Conservation (phyloP, 73 alveolate species). For the Paramecium caudatum region DNA sequence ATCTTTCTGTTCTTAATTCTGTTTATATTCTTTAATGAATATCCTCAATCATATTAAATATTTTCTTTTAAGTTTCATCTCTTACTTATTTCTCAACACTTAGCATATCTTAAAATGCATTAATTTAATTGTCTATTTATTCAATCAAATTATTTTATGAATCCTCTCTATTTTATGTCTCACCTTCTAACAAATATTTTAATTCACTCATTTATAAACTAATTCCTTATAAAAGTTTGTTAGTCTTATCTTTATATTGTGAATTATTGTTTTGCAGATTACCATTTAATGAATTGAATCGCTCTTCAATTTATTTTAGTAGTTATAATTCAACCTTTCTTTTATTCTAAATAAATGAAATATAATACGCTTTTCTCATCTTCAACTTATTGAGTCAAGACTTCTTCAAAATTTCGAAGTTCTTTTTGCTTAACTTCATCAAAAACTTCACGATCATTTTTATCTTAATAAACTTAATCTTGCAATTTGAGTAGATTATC, state of each 20-base stretch:
- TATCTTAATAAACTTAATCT: slow-evolving; percentile 62
- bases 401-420: slow-evolving; percentile 3
- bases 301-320: slow-evolving; percentile 49
- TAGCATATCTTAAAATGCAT: slow-evolving; percentile 41
- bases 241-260: slow-evolving; percentile 8
- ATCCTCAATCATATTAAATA: slow-evolving; percentile 58
- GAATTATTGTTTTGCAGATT: background rate
- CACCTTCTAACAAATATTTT: slow-evolving; percentile 35
- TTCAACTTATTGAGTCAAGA: background rate
- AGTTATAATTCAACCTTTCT: slow-evolving; percentile 44
- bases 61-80: slow-evolving; percentile 65
- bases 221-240: slow-evolving; percentile 11
- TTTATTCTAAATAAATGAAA: slow-evolving; percentile 47
- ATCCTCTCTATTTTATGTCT: slow-evolving; percentile 54
- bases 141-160: slow-evolving; percentile 42
- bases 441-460: slow-evolving; percentile 33
- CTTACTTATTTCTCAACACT: slow-evolving; percentile 41
- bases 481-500: slow-evolving; percentile 26
- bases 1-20: slow-evolving; percentile 39
- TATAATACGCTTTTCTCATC: slow-evolving; percentile 51
- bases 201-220: slow-evolving; percentile 13
- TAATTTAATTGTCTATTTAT: slow-evolving; percentile 12
- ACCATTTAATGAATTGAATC: background rate
- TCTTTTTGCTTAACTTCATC: slow-evolving; percentile 35
- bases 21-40: slow-evolving; percentile 42